A percentile compares a stretch with the other conserved stretches of the same genome.
Evolutionary conservation across 495 filamentous ascomycete genomes (phyloP).

Genomic region (Lophiotrema nucula): DNA sequence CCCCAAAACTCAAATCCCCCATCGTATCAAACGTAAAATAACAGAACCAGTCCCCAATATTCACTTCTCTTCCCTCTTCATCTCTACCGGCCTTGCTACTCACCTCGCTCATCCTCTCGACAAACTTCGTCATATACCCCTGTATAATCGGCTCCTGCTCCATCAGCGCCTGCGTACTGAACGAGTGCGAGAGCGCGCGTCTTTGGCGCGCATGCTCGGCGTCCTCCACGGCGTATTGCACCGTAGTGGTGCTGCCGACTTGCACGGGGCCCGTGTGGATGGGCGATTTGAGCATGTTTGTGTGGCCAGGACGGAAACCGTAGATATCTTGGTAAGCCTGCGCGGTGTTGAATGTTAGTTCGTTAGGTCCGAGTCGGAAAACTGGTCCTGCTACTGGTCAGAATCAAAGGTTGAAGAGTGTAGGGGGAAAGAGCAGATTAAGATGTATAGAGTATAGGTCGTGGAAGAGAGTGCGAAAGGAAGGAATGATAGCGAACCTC

Average conservation of each 20-base stretch:
- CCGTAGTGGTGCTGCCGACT: conserved; percentile 7
- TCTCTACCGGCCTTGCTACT: too few relatives aligned
- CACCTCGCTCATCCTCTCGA: too few relatives aligned
- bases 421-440: background rate
- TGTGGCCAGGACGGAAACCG: conserved; percentile 28
- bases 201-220: conserved; percentile 4
- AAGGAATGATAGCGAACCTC: too few relatives aligned
- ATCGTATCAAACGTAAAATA: conserved; percentile 19
- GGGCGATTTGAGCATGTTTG: conserved; percentile 17
- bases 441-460: too few relatives aligned
- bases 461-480: too few relatives aligned
- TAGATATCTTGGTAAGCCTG: conserved; percentile 38
- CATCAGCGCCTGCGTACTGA: conserved; percentile 16
- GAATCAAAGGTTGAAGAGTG: background rate
- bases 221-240: conserved; percentile 10
- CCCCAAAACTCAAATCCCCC: conserved; percentile 6
- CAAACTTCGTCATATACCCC: conserved; percentile 9
- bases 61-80: conserved; percentile 4
- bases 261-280: conserved; percentile 12
- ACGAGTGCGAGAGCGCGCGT: conserved; percentile 3
- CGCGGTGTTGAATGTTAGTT: conserved; percentile 36
- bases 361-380: conserved; percentile 36
- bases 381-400: conserved; percentile 11
- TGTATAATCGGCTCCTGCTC: conserved; percentile 23
- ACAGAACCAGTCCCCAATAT: conserved; percentile 11